A percentile compares a stretch with the other conserved stretches of the same genome.
Evolutionary conservation across 2,329 filamentous ascomycete genomes (phyloP).

Genomic region (Drechslera avenae): DNA sequence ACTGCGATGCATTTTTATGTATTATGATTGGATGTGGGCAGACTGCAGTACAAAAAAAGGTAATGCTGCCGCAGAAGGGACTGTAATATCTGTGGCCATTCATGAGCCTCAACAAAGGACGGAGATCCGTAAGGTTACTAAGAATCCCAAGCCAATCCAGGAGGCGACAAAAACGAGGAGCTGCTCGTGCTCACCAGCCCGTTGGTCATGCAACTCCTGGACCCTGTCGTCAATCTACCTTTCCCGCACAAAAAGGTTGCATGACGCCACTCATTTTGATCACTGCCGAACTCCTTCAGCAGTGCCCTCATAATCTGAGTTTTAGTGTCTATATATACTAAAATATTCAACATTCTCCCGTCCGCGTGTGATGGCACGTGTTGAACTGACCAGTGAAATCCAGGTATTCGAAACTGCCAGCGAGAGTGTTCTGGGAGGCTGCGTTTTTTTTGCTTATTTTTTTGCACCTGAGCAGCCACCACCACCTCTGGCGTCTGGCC

Average conservation of each 20-base stretch:
- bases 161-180: neutral
- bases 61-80: too few relatives aligned
- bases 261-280: neutral
- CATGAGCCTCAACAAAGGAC: too few relatives aligned
- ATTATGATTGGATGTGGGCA: too few relatives aligned
- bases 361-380: neutral
- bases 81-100: too few relatives aligned
- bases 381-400: neutral
- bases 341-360: neutral
- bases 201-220: neutral
- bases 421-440: too few relatives aligned
- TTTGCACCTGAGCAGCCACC: too few relatives aligned
- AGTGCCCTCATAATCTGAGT: neutral
- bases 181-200: neutral
- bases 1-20: too few relatives aligned
- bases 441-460: too few relatives aligned
- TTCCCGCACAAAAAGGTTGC: neutral
- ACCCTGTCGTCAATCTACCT: neutral
- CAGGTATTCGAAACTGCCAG: too few relatives aligned
- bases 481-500: too few relatives aligned
- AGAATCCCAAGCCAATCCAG: too few relatives aligned
- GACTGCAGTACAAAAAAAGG: too few relatives aligned
- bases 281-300: neutral
- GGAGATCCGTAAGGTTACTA: neutral
- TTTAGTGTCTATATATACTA: neutral